Percentiles rank a stretch among this genome's conserved stretches.
Conservation (phyloP, 768 basidiomycete species). For the Leccinellum luteum region DNA sequence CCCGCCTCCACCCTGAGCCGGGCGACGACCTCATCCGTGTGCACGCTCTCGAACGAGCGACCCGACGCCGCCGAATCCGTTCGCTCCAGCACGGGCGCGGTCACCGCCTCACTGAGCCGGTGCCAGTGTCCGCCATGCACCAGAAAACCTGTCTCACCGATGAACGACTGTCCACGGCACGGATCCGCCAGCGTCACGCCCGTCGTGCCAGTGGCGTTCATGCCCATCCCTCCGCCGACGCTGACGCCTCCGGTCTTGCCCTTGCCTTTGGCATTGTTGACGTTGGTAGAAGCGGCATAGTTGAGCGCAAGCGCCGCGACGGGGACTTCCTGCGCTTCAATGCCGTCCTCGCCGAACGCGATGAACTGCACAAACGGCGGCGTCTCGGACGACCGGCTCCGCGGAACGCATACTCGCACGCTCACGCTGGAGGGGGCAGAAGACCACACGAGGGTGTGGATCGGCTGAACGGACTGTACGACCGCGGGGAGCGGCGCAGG, state of each 20-base stretch:
- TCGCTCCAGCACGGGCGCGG: conserved; percentile 38
- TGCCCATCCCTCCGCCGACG: no score
- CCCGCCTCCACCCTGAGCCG: conserved; percentile 57
- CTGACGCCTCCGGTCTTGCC: no score
- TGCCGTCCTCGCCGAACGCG: conserved; percentile 64
- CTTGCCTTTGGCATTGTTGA: conserved; percentile 33
- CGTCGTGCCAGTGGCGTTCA: background rate
- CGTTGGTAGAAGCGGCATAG: background rate
- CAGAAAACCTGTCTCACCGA: conserved; percentile 57
- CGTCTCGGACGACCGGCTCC: background rate
- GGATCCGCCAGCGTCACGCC: conserved; percentile 43
- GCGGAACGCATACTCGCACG: conserved; percentile 46
- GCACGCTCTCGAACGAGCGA: conserved; percentile 49
- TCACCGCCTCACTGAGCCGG: conserved; percentile 18
- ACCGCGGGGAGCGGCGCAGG: conserved; percentile 64
- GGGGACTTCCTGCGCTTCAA: conserved; percentile 71
- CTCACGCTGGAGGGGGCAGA: conserved; percentile 52
- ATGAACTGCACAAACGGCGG: conserved; percentile 62
- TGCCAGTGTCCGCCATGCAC: conserved; percentile 50
- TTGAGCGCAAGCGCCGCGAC: conserved; percentile 42
- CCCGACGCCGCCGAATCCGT: conserved; percentile 43
- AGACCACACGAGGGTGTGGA: conserved; percentile 58
- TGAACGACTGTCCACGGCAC: conserved; percentile 54
- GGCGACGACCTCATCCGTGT: conserved; percentile 48
- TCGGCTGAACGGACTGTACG: conserved; percentile 45